phyloP scores from a whole-genome alignment of 192 early-diverging fungal genomes.

The Jimgerdemannia lactiflua region DNA sequence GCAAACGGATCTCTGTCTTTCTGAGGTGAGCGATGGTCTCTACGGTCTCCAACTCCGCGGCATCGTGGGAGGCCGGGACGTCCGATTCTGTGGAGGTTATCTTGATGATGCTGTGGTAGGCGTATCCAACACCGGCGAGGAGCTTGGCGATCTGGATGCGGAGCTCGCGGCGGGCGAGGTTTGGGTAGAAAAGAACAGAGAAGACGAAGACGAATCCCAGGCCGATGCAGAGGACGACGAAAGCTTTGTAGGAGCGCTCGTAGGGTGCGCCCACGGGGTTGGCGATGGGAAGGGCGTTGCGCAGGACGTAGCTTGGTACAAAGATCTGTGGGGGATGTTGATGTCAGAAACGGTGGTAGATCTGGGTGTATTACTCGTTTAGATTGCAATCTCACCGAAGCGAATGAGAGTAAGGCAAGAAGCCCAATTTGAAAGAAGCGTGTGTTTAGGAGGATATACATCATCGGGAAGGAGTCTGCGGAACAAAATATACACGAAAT shows the following conservation, averaged over 20 bases:
- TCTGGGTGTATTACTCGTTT: background rate
- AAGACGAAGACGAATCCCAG: background rate
- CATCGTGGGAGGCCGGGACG: background rate
- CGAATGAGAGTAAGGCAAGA: background rate
- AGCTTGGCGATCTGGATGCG: background rate
- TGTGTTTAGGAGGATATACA: background rate
- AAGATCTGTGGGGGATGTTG: background rate
- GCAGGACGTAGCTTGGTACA: background rate
- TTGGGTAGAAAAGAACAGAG: slow-evolving; percentile 2
- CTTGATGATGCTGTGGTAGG: background rate
- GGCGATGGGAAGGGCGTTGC: background rate
- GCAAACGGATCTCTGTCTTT: background rate
- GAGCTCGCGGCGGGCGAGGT: slow-evolving; percentile 6
- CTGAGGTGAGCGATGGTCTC: background rate
- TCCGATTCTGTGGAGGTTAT: background rate
- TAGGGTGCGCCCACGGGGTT: background rate
- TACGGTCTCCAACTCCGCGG: background rate
- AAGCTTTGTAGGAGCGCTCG: background rate
- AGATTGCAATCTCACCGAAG: background rate
- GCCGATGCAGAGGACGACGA: background rate
- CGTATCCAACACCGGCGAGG: background rate
- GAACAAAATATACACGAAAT: background rate
- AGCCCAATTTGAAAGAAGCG: background rate
- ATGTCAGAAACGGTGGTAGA: background rate
- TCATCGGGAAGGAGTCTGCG: background rate